Base-by-base conservation (phyloP, 192 early-diverging fungal species). In the Kappamyces sp. region DNA sequence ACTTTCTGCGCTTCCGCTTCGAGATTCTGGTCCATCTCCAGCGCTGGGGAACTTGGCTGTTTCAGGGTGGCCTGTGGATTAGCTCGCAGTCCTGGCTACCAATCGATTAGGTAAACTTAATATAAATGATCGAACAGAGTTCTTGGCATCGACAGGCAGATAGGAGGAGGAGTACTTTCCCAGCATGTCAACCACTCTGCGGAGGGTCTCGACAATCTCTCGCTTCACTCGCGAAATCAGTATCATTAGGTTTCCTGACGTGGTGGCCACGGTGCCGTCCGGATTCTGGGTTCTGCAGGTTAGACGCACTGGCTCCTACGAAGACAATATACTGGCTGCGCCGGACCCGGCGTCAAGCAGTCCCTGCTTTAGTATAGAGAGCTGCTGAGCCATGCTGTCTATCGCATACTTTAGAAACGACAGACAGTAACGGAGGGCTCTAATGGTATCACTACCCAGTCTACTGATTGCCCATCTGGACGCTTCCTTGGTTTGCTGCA, bases 151-250 rank as follows among this genome's bases (percentile, higher is more conserved):
- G 44, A 84, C 87, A 2, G 94, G 90, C 42, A 97, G 73, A 50
- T 86, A 86, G 3, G 84, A 75, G 9, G 87, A 86, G 13, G 94
- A 92, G 66, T 97, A 91, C 38, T 85, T 81, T 31, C 86, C 87
- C 37, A 97, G 78, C 4, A 97, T 84, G 41, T 87, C 88, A 2
- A 97, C 89, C 1, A 92, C 94, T 35, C 85, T 85, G 32, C 90
- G 79, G 33, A 97, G 72, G 0, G 91, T 92, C 15, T 83, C 76
- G 1, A 92, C 84, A 1, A 94, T 83, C 46, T 94, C 94, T n/a
- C 82, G 84, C 57, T 86, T 84, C 48, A 90, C 67, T 44, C 47
- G n/a, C 3, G 13, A 32, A 6, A 54, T 54, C 9, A 54, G 42
- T 54, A 34, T 4, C 4, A 54, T 23, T 40, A 54, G n/a, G 13